Conservation (phyloP, 75 land plant genomes). For the Pinus tabuliformis region DNA sequence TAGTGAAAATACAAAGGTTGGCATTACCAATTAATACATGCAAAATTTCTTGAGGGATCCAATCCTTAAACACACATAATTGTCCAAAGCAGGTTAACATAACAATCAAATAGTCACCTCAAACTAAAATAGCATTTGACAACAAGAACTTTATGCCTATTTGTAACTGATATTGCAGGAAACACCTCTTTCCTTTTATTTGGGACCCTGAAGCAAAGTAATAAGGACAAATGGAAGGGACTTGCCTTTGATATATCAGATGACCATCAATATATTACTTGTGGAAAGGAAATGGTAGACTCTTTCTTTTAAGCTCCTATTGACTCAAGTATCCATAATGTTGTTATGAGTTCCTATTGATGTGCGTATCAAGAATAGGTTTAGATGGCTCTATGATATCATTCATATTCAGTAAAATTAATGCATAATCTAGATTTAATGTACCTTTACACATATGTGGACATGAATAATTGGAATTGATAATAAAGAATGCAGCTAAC, state of each 20-base stretch:
- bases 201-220: constrained; percentile 12
- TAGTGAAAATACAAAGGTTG: too few species aligned
- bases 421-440: not conserved
- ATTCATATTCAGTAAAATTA: not conserved
- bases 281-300: constrained; percentile 95
- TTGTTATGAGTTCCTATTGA: constrained; percentile 62
- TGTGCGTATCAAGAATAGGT: not conserved
- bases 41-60: too few species aligned
- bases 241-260: constrained; percentile 80
- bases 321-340: constrained; percentile 74
- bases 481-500: not conserved
- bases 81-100: too few species aligned
- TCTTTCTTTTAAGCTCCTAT: constrained; percentile 81
- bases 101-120: too few species aligned
- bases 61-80: too few species aligned
- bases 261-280: constrained; percentile 91
- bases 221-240: constrained; percentile 70
- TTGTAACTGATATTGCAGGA: too few species aligned
- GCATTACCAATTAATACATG: too few species aligned
- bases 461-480: not conserved
- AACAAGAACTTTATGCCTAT: too few species aligned
- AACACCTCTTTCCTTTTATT: too few species aligned
- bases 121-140: too few species aligned
- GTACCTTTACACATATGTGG: not conserved
- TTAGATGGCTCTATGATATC: not conserved